Base-by-base conservation (phyloP, 352 stramenopile species). In the Phytophthora pinifolia region DNA sequence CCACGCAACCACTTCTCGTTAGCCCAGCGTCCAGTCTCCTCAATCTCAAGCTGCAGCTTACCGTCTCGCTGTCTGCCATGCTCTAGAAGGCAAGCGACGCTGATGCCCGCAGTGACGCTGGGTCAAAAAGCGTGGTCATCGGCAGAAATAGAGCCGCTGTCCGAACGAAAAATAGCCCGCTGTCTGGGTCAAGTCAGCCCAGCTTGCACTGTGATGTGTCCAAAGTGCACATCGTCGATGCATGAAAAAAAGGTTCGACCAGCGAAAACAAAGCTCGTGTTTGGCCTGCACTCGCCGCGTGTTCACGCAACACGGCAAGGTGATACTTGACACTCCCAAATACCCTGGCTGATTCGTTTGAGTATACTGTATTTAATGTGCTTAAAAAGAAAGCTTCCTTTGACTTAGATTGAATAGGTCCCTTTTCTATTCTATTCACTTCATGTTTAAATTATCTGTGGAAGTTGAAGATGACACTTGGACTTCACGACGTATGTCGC, bases 1-100 rank as follows among this genome's bases (percentile, higher is more conserved):
- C 7, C 22, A 18, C 10, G 15, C n/a, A 62, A 12, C 15, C 12
- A 41, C 34, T 30, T 27, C 5, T 38, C 35, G 20, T 37, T 32
- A 13, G 12, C 37, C 37, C 0, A 60, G 3, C 22, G n/a, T 17
- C 45, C 15, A 33, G 13, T 14, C 35, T 20, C 13, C 10, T 9
- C 25, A 46, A 29, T 29, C 2, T 7, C 15, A 43, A 27, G 12
- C 7, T 14, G 12, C 17, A 8, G 17, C 43, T 35, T 41, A 52
- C 57, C 44, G 7, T 36, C 29, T 61, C 58, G n/a, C 31, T 31
- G 37, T 62, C 58, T 18, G 53, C 17, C 59, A 62, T 62, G 27
- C 10, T 17, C 43, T 22, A 38, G 29, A 22, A 17, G n/a, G 4
- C 27, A 35, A 10, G 31, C 22, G 25, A 29, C 25, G 25, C 25